phyloP scores from a whole-genome alignment of 2,329 filamentous ascomycete species.

The Chalaropsis thielavioides region DNA sequence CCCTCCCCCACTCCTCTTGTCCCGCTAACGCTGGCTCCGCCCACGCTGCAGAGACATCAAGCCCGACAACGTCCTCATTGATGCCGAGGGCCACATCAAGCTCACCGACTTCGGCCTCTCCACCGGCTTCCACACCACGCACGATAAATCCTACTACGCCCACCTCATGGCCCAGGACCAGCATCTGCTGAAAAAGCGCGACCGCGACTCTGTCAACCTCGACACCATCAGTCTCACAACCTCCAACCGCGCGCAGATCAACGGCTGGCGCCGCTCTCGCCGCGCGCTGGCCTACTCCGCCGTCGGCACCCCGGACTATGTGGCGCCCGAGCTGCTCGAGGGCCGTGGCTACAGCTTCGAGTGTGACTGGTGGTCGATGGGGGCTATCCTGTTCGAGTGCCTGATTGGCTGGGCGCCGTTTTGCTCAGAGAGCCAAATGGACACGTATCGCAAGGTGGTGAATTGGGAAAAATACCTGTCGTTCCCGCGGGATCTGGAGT shows the following conservation, averaged over 20 bases:
- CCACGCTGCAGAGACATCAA: slow-evolving; percentile 69
- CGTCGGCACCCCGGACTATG: slow-evolving; percentile 95
- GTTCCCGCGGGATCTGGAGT: slow-evolving; percentile 87
- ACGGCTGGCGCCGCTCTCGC: slow-evolving; percentile 94
- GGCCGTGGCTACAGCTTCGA: slow-evolving; percentile 91
- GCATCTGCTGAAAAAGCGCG: slow-evolving; percentile 51
- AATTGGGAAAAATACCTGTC: slow-evolving; percentile 94
- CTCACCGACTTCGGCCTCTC: slow-evolving; percentile 95
- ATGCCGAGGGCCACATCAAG: slow-evolving; percentile 93
- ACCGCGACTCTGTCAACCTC: slow-evolving; percentile 85
- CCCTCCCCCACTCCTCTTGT: background rate
- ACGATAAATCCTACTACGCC: slow-evolving; percentile 97
- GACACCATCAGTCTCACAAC: slow-evolving; percentile 98
- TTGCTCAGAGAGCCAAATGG: slow-evolving; percentile 92
- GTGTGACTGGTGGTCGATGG: slow-evolving; percentile 98
- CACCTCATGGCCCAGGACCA: slow-evolving; percentile 68
- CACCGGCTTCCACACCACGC: slow-evolving; percentile 92
- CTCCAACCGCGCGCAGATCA: slow-evolving; percentile 93
- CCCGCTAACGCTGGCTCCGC: background rate
- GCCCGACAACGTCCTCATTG: slow-evolving; percentile 93
- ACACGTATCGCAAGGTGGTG: slow-evolving; percentile 98
- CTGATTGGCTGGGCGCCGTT: slow-evolving; percentile 97
- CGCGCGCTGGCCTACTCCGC: slow-evolving; percentile 96
- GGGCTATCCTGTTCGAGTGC: slow-evolving; percentile 99
- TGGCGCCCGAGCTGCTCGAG: slow-evolving; percentile 95